A percentile compares a stretch with the other conserved stretches of the same genome.
Conservation (phyloP, 176 grass and related monocot species). For the Themeda triandra region DNA sequence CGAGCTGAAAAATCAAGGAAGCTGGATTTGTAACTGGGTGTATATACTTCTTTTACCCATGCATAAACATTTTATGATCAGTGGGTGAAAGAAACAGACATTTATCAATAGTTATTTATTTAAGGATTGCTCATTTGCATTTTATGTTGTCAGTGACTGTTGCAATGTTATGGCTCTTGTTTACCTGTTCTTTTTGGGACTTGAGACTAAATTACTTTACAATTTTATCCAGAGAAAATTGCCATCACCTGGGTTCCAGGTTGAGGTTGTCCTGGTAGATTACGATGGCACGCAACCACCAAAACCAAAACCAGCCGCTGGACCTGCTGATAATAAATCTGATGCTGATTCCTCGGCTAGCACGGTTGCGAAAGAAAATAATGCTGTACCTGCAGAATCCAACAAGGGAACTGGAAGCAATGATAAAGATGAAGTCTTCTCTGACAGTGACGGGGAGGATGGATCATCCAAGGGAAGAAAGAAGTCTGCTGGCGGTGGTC, state of each 20-base stretch:
- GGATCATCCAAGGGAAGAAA: slow-evolving; percentile 53
- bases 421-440: slow-evolving; percentile 89
- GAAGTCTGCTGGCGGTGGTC: slow-evolving; percentile 4
- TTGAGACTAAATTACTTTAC: background rate
- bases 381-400: slow-evolving; percentile 23
- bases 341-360: slow-evolving; percentile 22
- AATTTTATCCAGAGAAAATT: slow-evolving; percentile 81
- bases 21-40: background rate
- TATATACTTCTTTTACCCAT: background rate
- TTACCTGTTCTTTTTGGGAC: background rate
- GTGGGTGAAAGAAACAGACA: background rate
- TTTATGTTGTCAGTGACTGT: background rate
- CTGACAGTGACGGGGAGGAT: slow-evolving; percentile 75
- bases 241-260: slow-evolving; percentile 83
- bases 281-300: slow-evolving; percentile 64
- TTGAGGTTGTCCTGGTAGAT: slow-evolving; percentile 86
- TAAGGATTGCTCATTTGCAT: background rate
- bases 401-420: slow-evolving; percentile 48
- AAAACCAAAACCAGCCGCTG: slow-evolving; percentile 29
- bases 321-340: slow-evolving; percentile 33
- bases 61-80: background rate
- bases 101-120: background rate
- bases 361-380: slow-evolving; percentile 42
- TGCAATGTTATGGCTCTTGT: background rate
- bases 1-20: too few species aligned